A percentile compares a stretch with the other conserved stretches of the same genome.
phyloP scores from a whole-genome alignment of 73 alveolate species.

The Tetrahymena borealis region DNA sequence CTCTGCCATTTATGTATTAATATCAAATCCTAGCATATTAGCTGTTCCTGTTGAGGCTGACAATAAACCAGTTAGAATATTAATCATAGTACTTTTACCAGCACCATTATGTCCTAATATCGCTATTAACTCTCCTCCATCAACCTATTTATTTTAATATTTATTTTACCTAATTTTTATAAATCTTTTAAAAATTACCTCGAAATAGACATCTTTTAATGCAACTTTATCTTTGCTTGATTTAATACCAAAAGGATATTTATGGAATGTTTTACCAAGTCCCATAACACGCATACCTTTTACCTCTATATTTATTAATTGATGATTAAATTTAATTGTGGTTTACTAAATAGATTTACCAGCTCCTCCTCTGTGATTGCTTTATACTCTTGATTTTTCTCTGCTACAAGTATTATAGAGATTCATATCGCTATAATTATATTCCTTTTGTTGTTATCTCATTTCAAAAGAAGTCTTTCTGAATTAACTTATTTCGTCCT shows the following conservation, averaged over 20 bases:
- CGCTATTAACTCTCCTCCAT: constrained; percentile 54
- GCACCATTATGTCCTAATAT: constrained; percentile 90
- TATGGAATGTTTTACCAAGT: constrained; percentile 32
- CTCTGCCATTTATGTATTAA: constrained; percentile 58
- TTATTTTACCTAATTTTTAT: neutral
- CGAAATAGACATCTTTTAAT: constrained; percentile 33
- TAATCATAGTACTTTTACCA: constrained; percentile 76
- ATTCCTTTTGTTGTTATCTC: neutral
- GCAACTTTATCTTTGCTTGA: constrained; percentile 50
- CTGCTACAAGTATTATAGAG: neutral
- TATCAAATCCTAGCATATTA: constrained; percentile 56
- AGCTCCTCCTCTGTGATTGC: neutral
- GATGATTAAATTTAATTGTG: no score
- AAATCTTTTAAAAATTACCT: neutral
- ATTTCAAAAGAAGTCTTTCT: neutral
- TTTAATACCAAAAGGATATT: constrained; percentile 15
- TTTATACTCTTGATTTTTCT: neutral
- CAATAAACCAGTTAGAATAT: constrained; percentile 67
- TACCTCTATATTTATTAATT: neutral
- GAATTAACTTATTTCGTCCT: neutral
- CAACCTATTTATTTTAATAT: neutral
- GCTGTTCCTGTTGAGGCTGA: constrained; percentile 70
- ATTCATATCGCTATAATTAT: neutral
- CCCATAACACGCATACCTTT: constrained; percentile 49
- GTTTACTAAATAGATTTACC: no score